Conservation (phyloP, 2,329 filamentous ascomycete genomes). For the Scedosporium aurantiacum region DNA sequence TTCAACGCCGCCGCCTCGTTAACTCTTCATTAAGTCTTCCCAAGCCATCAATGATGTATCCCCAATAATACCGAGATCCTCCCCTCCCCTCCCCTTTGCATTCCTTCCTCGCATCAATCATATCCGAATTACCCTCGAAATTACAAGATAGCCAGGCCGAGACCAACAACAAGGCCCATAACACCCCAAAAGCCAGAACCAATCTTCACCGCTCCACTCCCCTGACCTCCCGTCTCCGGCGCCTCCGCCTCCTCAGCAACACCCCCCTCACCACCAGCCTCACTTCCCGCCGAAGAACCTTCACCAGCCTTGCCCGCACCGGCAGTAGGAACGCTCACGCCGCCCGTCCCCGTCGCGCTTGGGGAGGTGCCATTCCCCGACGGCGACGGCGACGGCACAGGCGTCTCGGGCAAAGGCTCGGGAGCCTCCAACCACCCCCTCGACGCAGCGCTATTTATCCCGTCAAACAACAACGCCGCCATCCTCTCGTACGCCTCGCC, state of each 20-base stretch:
- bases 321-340: neutral
- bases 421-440: constrained; percentile 8
- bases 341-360: neutral
- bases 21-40: too few relatives aligned
- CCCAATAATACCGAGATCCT: too few relatives aligned
- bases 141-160: neutral
- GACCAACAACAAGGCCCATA: neutral
- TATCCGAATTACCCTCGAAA: neutral
- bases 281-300: too few relatives aligned
- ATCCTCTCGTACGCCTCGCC: constrained; percentile 24
- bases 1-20: too few relatives aligned
- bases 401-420: neutral
- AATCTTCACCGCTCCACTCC: neutral
- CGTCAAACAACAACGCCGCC: constrained; percentile 20
- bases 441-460: constrained; percentile 16
- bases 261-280: too few relatives aligned
- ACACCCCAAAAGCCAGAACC: neutral
- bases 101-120: neutral
- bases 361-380: neutral
- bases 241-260: too few relatives aligned
- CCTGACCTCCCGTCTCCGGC: neutral
- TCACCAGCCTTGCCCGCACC: neutral
- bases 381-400: too few relatives aligned
- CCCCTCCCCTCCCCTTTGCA: neutral
- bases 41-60: too few relatives aligned